These are phyloP conservation scores for Backusella westeae DNA, from an alignment of 192 early-diverging fungal genomes.

Conservation along the genomic window DNA sequence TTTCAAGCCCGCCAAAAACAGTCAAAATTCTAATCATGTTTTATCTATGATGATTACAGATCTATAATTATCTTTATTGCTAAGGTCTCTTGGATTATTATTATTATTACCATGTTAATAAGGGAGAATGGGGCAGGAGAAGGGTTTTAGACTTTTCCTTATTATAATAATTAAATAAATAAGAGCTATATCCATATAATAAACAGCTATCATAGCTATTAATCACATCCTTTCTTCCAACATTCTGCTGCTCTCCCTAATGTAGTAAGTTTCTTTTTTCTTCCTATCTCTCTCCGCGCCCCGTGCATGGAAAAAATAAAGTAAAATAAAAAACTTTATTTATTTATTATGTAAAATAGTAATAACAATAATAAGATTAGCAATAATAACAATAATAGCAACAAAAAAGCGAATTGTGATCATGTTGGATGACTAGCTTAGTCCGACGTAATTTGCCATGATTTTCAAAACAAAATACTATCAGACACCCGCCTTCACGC, in stretches of 20 bases:
- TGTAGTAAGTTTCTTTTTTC: neutral
- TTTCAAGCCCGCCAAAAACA: neutral
- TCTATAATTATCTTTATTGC: neutral
- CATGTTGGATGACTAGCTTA: neutral
- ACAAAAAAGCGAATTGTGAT: neutral
- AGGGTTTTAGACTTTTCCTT: neutral
- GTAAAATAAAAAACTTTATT: neutral
- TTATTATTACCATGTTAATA: neutral
- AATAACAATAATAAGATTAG: neutral
- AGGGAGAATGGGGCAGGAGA: neutral
- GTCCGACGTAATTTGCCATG: neutral
- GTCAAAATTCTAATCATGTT: neutral
- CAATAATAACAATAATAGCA: neutral
- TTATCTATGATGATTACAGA: neutral
- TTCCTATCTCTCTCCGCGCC: slow-evolving; percentile 5
- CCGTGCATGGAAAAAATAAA: neutral
- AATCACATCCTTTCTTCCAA: neutral
- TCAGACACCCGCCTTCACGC: neutral
- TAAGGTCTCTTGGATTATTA: neutral
- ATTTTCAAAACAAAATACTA: neutral
- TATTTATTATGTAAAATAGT: neutral
- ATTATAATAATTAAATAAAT: neutral
- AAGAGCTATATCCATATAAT: neutral
- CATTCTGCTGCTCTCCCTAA: neutral
- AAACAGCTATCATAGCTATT: neutral